A percentile compares a stretch with the other conserved stretches of the same genome.
Evolutionary conservation across 2,329 filamentous ascomycete species (phyloP).

Genomic region (Pseudopyricularia cyperi): DNA sequence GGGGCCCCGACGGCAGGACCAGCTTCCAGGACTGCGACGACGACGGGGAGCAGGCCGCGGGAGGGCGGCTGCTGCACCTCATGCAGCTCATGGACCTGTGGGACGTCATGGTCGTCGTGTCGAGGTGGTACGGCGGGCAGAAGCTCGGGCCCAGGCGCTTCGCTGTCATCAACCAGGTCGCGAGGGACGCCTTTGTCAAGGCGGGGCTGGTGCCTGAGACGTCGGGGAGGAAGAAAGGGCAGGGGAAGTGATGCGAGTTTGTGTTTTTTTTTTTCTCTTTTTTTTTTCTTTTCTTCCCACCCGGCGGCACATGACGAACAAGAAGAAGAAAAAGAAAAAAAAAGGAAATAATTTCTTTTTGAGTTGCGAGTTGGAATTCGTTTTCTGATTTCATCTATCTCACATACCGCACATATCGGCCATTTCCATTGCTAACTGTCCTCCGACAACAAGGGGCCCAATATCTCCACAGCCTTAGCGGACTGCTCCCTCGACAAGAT

Average conservation of each 20-base stretch:
- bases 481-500: conserved; percentile 69
- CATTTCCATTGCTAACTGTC: background rate
- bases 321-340: no score
- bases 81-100: conserved; percentile 93
- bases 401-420: no score
- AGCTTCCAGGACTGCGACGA: conserved; percentile 86
- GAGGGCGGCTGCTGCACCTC: conserved; percentile 70
- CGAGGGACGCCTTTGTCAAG: conserved; percentile 70
- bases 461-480: conserved; percentile 56
- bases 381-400: no score
- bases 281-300: no score
- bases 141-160: conserved; percentile 83
- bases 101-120: conserved; percentile 87
- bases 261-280: no score
- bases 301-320: no score
- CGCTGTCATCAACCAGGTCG: conserved; percentile 75
- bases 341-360: no score
- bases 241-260: conserved; percentile 4
- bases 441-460: conserved; percentile 39
- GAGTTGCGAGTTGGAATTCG: no score
- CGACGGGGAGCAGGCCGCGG: conserved; percentile 89
- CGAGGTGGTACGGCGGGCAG: conserved; percentile 88
- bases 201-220: conserved; percentile 55
- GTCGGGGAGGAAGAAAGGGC: conserved; percentile 28
- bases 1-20: conserved; percentile 34